A percentile compares a stretch with the other conserved stretches of the same genome.
These are phyloP conservation scores for Wakefieldia striispora DNA, from an alignment of 768 basidiomycete species.

Conservation along the genomic window DNA sequence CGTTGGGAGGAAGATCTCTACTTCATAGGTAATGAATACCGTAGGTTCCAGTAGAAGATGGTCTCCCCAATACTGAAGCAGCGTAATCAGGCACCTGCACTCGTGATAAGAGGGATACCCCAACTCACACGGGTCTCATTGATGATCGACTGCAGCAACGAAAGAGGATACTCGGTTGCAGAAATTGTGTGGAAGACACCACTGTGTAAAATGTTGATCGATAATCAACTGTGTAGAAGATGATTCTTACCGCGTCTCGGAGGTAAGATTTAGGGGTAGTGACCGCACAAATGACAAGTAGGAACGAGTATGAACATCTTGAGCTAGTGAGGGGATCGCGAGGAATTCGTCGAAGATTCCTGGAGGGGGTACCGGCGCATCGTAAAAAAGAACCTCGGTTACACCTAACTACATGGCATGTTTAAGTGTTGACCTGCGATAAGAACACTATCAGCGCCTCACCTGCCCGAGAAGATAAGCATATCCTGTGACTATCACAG, in stretches of 20 bases:
- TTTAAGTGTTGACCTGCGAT: background rate
- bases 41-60: too few species aligned
- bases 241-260: constrained; percentile 4
- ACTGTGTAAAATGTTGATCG: background rate
- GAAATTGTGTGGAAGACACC: constrained; percentile 3
- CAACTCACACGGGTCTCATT: too few species aligned
- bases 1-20: constrained; percentile 52
- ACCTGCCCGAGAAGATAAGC: constrained; percentile 18
- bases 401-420: constrained; percentile 6
- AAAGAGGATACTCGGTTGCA: too few species aligned
- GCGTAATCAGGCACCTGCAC: background rate
- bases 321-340: constrained; percentile 7
- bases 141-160: constrained; percentile 36
- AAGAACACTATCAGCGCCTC: background rate
- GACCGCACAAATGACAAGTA: constrained; percentile 18
- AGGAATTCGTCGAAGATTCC: constrained; percentile 28
- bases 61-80: constrained; percentile 10
- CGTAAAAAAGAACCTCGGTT: constrained; percentile 51
- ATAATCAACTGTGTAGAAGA: background rate
- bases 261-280: background rate
- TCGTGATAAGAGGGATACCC: too few species aligned
- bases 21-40: constrained; percentile 18
- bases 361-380: constrained; percentile 34
- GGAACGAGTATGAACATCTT: constrained; percentile 7
- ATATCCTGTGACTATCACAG: constrained; percentile 40